Evolutionary conservation across 768 basidiomycete species (phyloP).

Genomic region (Leucosporidium yakuticum): DNA sequence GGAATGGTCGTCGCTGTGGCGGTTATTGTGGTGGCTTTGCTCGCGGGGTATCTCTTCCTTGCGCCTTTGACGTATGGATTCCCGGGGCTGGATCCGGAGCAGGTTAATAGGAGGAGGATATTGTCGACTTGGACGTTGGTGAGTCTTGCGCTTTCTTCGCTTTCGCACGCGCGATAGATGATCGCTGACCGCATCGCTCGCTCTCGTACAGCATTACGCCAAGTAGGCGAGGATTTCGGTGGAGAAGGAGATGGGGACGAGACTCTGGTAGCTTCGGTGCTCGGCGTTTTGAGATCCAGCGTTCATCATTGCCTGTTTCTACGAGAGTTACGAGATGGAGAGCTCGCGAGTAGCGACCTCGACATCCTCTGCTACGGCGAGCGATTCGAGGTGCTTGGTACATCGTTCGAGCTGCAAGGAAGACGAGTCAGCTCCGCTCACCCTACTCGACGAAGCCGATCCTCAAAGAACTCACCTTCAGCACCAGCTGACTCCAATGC

Average conservation of each 20-base stretch:
- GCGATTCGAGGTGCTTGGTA: not conserved
- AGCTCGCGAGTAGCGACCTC: no score
- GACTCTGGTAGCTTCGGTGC: no score
- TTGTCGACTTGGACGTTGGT: constrained; percentile 80
- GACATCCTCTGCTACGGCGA: not conserved
- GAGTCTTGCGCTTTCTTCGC: not conserved
- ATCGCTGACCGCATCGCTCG: not conserved
- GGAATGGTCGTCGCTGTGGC: constrained; percentile 53
- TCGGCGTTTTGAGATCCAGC: no score
- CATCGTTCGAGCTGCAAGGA: not conserved
- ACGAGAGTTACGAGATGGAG: no score
- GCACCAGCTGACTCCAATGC: not conserved
- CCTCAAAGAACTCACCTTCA: not conserved
- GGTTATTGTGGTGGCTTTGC: constrained; percentile 58
- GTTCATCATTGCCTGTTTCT: no score
- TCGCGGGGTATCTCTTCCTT: constrained; percentile 54
- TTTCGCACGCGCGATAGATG: not conserved
- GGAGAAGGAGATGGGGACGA: not conserved
- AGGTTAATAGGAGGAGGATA: constrained; percentile 75
- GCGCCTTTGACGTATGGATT: constrained; percentile 91
- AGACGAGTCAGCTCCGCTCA: not conserved
- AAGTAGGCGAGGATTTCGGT: not conserved
- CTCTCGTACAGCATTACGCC: not conserved
- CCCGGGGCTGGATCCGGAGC: constrained; percentile 79
- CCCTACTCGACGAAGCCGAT: no score